Percentiles rank a stretch among this genome's conserved stretches.
Evolutionary conservation across 2,329 filamentous ascomycete species (phyloP).

Genomic region (Akanthomyces muscarius): DNA sequence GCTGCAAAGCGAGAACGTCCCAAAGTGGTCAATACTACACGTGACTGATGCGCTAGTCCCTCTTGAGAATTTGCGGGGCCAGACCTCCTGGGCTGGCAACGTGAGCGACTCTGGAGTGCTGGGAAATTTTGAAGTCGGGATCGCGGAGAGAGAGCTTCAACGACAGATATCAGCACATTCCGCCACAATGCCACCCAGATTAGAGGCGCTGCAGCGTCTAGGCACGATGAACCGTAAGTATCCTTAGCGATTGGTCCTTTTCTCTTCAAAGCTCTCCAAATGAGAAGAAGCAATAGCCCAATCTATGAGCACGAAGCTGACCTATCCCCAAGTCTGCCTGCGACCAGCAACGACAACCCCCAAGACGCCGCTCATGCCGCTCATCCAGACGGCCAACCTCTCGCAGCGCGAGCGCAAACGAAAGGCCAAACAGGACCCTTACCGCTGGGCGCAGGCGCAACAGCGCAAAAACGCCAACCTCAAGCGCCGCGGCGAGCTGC

Average conservation of each 20-base stretch:
- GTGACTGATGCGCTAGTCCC: conserved; percentile 28
- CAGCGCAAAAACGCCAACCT: conserved; percentile 82
- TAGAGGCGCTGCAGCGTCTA: conserved; percentile 57
- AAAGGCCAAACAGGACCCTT: conserved; percentile 71
- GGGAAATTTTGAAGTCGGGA: conserved; percentile 34
- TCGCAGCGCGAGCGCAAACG: conserved; percentile 61
- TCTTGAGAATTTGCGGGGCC: conserved; percentile 4
- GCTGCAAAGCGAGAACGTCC: neutral
- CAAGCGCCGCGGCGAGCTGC: conserved; percentile 66
- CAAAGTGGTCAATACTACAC: conserved; percentile 24
- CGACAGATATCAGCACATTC: conserved; percentile 7
- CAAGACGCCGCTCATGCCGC: conserved; percentile 50
- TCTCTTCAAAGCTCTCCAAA: neutral
- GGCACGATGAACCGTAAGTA: conserved; percentile 57
- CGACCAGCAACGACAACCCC: conserved; percentile 47
- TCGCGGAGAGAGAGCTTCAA: conserved; percentile 15
- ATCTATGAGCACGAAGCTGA: conserved; percentile 23
- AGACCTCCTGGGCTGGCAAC: conserved; percentile 4
- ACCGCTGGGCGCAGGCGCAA: conserved; percentile 73
- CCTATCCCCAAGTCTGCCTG: conserved; percentile 49
- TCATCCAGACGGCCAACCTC: conserved; percentile 62
- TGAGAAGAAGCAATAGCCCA: too few relatives aligned
- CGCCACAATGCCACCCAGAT: conserved; percentile 62
- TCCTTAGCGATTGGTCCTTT: conserved; percentile 16
- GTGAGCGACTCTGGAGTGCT: conserved; percentile 3